phyloP scores from a whole-genome alignment of 495 filamentous ascomycete genomes.

The Chlorociboria aeruginascens region DNA sequence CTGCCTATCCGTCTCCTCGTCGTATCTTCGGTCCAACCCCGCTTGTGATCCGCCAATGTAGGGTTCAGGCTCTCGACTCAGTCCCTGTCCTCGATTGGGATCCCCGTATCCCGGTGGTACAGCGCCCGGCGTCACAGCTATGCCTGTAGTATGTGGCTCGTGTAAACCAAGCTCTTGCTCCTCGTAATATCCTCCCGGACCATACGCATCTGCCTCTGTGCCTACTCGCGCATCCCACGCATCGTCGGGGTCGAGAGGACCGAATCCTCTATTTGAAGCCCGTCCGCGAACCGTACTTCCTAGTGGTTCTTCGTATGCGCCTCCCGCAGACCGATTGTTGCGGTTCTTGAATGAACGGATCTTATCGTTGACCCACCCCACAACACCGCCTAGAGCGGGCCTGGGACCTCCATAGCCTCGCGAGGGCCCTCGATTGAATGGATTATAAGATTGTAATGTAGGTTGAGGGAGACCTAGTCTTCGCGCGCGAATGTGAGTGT shows the following conservation, averaged over 20 bases:
- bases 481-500: slow-evolving; percentile 46
- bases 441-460: slow-evolving; percentile 47
- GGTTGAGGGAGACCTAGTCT: slow-evolving; percentile 54
- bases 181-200: slow-evolving; percentile 41
- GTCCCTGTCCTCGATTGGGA: slow-evolving; percentile 22
- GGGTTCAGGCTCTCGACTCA: slow-evolving; percentile 22
- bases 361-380: slow-evolving; percentile 45
- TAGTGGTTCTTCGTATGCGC: slow-evolving; percentile 47
- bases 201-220: slow-evolving; percentile 44
- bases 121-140: not conserved
- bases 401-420: slow-evolving; percentile 30
- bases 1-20: slow-evolving; percentile 29
- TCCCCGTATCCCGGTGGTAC: slow-evolving; percentile 15
- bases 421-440: slow-evolving; percentile 26
- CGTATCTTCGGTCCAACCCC: slow-evolving; percentile 31
- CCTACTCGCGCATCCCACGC: slow-evolving; percentile 62
- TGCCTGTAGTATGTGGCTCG: not conserved
- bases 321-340: slow-evolving; percentile 41
- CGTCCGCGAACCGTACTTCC: slow-evolving; percentile 22
- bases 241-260: slow-evolving; percentile 54
- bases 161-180: slow-evolving; percentile 47
- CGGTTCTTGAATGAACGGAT: slow-evolving; percentile 35
- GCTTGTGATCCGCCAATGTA: slow-evolving; percentile 25
- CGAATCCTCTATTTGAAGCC: slow-evolving; percentile 27
- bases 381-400: slow-evolving; percentile 43